Evolutionary conservation across 1,284 basidiomycete species (phyloP).

Genomic region (Anthracocystis walkeri): DNA sequence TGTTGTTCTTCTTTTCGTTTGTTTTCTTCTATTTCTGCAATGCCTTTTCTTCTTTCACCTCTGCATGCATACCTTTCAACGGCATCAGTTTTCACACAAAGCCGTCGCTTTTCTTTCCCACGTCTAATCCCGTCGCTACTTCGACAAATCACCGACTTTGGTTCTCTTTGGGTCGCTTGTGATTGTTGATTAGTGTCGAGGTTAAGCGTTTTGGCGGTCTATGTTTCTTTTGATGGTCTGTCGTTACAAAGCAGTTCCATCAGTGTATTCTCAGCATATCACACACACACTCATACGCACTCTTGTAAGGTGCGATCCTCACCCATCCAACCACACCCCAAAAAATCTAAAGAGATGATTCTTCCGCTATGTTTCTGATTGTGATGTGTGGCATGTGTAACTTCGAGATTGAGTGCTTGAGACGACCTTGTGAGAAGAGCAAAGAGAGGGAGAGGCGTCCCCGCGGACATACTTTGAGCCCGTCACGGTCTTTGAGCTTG

Average conservation of each 20-base stretch:
- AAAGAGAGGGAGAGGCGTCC: too few species aligned
- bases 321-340: constrained; percentile 17
- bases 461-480: too few species aligned
- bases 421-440: not conserved
- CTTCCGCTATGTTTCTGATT: constrained; percentile 6
- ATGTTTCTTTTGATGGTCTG: constrained; percentile 1
- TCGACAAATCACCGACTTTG: constrained; percentile 1
- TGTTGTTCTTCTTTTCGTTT: not conserved
- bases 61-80: constrained; percentile 9
- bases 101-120: constrained; percentile 1
- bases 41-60: constrained; percentile 20
- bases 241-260: not conserved
- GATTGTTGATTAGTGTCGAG: not conserved
- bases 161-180: constrained; percentile 12
- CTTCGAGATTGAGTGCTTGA: not conserved
- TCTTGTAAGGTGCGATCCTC: not conserved
- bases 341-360: constrained; percentile 50
- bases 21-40: constrained; percentile 9
- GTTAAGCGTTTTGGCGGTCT: constrained; percentile 12
- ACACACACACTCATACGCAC: constrained; percentile 8
- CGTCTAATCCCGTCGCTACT: not conserved
- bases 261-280: constrained; percentile 46
- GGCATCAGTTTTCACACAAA: not conserved
- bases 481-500: too few species aligned
- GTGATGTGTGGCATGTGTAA: not conserved